Evolutionary conservation across 2,329 filamentous ascomycete species (phyloP).

Genomic region (Teratosphaeria epicoccoides): DNA sequence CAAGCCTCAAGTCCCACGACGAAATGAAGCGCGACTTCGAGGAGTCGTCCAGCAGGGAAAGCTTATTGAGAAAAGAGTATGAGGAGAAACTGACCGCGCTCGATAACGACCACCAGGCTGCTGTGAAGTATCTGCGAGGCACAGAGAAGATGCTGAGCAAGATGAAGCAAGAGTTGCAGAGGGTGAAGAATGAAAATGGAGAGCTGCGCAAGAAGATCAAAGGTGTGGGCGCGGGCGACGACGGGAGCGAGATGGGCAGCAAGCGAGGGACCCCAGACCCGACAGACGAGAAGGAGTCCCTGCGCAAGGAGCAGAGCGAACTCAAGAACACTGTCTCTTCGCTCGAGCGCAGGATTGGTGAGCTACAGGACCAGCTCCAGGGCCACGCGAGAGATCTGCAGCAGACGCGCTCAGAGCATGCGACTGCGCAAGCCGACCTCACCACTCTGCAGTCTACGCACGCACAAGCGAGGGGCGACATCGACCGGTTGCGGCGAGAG

Average conservation of each 20-base stretch:
- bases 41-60: constrained; percentile 63
- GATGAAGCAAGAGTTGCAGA: constrained; percentile 92
- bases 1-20: constrained; percentile 68
- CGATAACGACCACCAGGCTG: constrained; percentile 94
- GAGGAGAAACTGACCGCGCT: constrained; percentile 88
- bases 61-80: constrained; percentile 80
- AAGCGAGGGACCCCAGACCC: constrained; percentile 27
- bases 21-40: constrained; percentile 72
- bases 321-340: constrained; percentile 54
- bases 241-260: constrained; percentile 13
- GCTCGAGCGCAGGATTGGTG: constrained; percentile 60
- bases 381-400: constrained; percentile 59
- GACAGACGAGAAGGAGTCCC: constrained; percentile 49
- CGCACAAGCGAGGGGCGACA: constrained; percentile 44
- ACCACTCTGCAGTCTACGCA: constrained; percentile 35
- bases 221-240: constrained; percentile 23
- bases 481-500: constrained; percentile 74
- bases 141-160: constrained; percentile 99
- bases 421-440: constrained; percentile 37
- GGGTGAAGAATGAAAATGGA: constrained; percentile 78
- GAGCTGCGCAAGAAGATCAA: constrained; percentile 72
- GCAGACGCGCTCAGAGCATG: constrained; percentile 44
- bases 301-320: constrained; percentile 59
- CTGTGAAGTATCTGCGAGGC: constrained; percentile 94
- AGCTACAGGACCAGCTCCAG: constrained; percentile 59